Evolutionary conservation across 805 yeast species (phyloP).

Genomic region (Nakazawaea holstii): DNA sequence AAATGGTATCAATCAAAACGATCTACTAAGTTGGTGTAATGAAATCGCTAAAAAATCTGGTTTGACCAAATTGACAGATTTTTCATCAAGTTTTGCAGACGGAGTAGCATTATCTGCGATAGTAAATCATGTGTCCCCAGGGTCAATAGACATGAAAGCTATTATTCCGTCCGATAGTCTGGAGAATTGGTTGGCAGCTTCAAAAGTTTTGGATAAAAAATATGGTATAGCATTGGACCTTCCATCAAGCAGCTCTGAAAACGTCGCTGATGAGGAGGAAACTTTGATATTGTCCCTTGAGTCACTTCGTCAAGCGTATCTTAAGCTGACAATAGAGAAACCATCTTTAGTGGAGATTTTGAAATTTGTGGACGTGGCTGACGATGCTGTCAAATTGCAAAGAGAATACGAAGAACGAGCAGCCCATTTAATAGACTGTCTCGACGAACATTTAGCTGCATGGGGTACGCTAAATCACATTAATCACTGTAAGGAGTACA

Average conservation of each 20-base stretch:
- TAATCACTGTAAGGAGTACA: conserved; percentile 20
- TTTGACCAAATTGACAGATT: conserved; percentile 12
- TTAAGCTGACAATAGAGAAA: conserved; percentile 13
- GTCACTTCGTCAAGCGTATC: no score
- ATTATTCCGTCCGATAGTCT: background rate
- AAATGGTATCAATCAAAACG: background rate
- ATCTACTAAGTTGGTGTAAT: background rate
- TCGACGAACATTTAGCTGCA: conserved; percentile 14
- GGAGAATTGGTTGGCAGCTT: background rate
- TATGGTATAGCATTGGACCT: background rate
- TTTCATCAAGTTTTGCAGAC: conserved; percentile 13
- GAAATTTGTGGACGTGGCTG: conserved; percentile 27
- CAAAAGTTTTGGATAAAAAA: background rate
- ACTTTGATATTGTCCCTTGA: background rate
- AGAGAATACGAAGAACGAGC: conserved; percentile 27
- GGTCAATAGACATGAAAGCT: background rate
- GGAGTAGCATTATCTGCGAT: conserved; percentile 10
- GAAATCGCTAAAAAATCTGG: conserved; percentile 15
- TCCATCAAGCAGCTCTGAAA: background rate
- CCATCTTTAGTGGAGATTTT: conserved; percentile 16
- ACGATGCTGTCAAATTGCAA: conserved; percentile 24
- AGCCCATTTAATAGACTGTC: conserved; percentile 18
- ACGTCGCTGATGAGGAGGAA: background rate
- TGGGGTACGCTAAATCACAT: conserved; percentile 19
- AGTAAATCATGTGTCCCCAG: conserved; percentile 1